Base-by-base conservation (phyloP, 768 basidiomycete genomes). In the Boletus edulis region DNA sequence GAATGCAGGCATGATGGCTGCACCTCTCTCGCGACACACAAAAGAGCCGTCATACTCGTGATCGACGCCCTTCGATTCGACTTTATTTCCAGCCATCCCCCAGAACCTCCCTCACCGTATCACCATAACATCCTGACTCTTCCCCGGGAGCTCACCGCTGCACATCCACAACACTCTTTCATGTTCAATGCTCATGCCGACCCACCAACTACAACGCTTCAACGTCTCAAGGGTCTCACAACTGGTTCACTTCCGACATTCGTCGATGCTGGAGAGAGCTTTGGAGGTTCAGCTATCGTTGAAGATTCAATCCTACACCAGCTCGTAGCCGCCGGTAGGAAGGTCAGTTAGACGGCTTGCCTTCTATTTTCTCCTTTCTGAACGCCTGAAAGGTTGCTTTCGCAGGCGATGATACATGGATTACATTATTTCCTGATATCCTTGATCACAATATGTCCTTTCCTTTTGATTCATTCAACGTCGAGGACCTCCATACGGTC, bases 351-450 rank as follows among this genome's bases (percentile, higher is more conserved):
- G 20, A 24, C 34, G 20, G 6, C 11, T 29, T 18, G 32, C 47
- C 8, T 22, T 45, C 18, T 17, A 20, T 13, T 27, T n/a, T 17
- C 7, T 48, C 24, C n/a, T 49, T 41, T 57, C 50, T 45, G 46
- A 47, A 58, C 42, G 7, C 52, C 34, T 55, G 53, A 72, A 75
- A 89, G 81, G 73, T 91, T 49, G 91, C 89, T 1, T 89, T 98
- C 68, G 92, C 92, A 85, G 96, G 97, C 0, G 96, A 98, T 65
- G 94, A 98, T 69, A 99, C 97, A 0, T 99, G 97, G 97, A 82
- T 89, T 71, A 81, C 86, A 1, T 81, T 95, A 13, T 99, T 94
- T 66, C 92, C 95, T 0, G 74, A 81, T 49, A 74, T 83, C 5
- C 94, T 98, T 61, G 76, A 80, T 29, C 69, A 75, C 14, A 85